Conservation (phyloP, 805 yeast species). For the Sugiyamaella lignohabitans region DNA sequence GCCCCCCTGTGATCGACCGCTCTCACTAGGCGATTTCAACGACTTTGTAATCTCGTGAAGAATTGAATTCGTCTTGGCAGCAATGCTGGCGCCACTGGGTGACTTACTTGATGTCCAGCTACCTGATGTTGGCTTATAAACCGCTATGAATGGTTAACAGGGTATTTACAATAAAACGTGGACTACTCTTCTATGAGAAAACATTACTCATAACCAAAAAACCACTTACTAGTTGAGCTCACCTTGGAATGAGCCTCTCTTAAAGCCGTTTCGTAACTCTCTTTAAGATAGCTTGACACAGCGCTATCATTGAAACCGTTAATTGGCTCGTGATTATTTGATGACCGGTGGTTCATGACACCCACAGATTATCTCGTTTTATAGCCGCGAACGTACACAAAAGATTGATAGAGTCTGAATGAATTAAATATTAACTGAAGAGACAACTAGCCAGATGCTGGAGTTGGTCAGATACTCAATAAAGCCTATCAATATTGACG, state of each 20-base stretch:
- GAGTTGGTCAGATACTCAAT: too few relatives aligned
- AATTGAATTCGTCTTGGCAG: constrained; percentile 10
- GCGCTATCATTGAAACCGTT: constrained; percentile 17
- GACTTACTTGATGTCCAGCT: constrained; percentile 20
- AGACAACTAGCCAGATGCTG: too few relatives aligned
- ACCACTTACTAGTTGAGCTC: constrained; percentile 11
- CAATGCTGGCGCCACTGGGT: constrained; percentile 1
- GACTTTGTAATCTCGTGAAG: constrained; percentile 7
- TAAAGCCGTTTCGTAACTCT: constrained; percentile 14
- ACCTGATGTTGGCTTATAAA: constrained; percentile 19
- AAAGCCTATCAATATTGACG: too few relatives aligned
- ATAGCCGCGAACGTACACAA: too few relatives aligned
- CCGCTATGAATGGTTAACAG: constrained; percentile 1
- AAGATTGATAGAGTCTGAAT: too few relatives aligned
- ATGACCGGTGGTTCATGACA: not conserved
- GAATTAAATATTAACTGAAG: too few relatives aligned
- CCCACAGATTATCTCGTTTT: not conserved
- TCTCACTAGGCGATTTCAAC: not conserved
- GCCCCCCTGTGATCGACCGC: not conserved
- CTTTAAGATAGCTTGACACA: constrained; percentile 14
- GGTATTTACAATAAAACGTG: too few relatives aligned
- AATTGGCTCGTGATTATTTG: constrained; percentile 14
- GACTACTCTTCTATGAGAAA: too few relatives aligned
- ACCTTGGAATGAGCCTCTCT: constrained; percentile 5
- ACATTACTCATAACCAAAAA: too few relatives aligned